These are phyloP conservation scores for Trichocladium antarcticum DNA, from an alignment of 495 filamentous ascomycete species.

Conservation along the genomic window DNA sequence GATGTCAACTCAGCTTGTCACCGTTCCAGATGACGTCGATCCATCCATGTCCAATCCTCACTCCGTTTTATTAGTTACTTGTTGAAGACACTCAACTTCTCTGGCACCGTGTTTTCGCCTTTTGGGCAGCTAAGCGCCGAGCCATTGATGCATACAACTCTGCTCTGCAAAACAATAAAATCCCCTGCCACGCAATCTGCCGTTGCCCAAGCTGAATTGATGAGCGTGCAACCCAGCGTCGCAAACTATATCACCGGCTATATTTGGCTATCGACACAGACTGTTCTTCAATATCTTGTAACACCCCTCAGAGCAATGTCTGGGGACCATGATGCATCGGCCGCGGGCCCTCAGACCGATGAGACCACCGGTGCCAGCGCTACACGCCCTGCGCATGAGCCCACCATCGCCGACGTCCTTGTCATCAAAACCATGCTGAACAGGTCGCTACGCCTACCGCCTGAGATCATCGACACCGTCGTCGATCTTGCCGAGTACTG, in stretches of 20 bases:
- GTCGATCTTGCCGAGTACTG: conserved; percentile 64
- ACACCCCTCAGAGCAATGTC: neutral
- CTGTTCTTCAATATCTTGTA: neutral
- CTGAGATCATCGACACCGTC: conserved; percentile 56
- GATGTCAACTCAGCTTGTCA: neutral
- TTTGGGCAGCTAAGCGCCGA: too few species aligned
- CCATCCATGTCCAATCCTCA: neutral
- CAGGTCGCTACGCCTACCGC: conserved; percentile 38
- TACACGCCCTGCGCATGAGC: conserved; percentile 10
- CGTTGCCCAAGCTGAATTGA: too few species aligned
- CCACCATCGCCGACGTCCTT: conserved; percentile 35
- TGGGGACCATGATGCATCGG: neutral
- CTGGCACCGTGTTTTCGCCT: too few species aligned
- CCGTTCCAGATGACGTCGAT: neutral
- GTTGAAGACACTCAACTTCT: too few species aligned
- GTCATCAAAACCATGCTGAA: conserved; percentile 36
- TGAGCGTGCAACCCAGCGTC: too few species aligned
- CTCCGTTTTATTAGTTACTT: too few species aligned
- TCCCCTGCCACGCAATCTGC: too few species aligned
- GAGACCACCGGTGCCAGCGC: too few species aligned
- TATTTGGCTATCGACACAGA: neutral
- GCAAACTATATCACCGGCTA: neutral
- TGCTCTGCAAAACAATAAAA: too few species aligned
- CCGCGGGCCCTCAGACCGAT: too few species aligned
- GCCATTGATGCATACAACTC: too few species aligned